Evolutionary conservation across 768 basidiomycete genomes (phyloP).

Genomic region (Lactifluus hygrophoroides): DNA sequence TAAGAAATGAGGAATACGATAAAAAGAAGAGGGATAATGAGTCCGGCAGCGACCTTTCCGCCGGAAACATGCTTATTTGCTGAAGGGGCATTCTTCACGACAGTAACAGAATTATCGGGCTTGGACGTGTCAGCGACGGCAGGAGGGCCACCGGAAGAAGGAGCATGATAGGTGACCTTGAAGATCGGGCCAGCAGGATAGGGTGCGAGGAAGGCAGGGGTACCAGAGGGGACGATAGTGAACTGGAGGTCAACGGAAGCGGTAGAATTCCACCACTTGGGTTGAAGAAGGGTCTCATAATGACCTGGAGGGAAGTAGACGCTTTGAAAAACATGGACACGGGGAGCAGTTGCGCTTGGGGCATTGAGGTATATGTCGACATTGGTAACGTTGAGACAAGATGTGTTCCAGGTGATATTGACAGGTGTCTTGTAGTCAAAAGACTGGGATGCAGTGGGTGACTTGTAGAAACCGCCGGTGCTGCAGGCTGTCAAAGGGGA

Average conservation of each 20-base stretch:
- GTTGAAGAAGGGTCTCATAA: conserved; percentile 43
- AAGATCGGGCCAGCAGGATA: conserved; percentile 64
- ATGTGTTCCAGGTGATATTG: conserved; percentile 54
- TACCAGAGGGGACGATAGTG: conserved; percentile 43
- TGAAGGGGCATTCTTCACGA: conserved; percentile 30
- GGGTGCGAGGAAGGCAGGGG: conserved; percentile 42
- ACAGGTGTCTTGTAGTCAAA: conserved; percentile 43
- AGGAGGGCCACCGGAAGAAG: conserved; percentile 36
- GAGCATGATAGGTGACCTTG: conserved; percentile 48
- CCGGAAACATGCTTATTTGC: conserved; percentile 28
- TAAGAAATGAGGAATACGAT: conserved; percentile 41
- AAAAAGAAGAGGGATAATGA: conserved; percentile 54
- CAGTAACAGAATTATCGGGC: conserved; percentile 34
- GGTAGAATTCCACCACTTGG: conserved; percentile 67
- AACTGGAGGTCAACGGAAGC: conserved; percentile 44
- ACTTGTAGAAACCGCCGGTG: conserved; percentile 53
- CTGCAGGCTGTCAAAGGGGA: conserved; percentile 35
- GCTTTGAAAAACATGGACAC: conserved; percentile 49
- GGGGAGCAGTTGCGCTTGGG: conserved; percentile 33
- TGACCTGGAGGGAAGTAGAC: conserved; percentile 42
- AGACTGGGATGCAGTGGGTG: conserved; percentile 40
- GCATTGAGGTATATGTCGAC: conserved; percentile 67
- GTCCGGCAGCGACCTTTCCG: conserved; percentile 58
- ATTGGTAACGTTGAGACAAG: conserved; percentile 41
- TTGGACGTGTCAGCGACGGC: conserved; percentile 35